Evolutionary conservation across 2,329 filamentous ascomycete species (phyloP), one percentile per base, ranked within the genome.

Genomic region (Aspergillus tubingensis): DNA sequence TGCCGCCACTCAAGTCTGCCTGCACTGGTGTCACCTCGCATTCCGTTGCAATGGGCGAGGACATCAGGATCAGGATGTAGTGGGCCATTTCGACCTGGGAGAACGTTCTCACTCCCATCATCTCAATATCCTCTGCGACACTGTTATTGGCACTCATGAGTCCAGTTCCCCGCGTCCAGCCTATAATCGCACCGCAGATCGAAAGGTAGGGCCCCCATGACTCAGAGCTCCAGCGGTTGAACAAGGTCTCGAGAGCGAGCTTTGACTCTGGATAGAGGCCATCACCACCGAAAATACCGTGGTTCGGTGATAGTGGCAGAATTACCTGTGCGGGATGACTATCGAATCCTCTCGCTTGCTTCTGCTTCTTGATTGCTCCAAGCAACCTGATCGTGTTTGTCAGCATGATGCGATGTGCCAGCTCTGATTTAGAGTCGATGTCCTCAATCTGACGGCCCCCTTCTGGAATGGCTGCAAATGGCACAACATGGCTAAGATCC

Each of bases 211-310:
- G 39, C 4, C 43, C 47, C 58, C 58, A 60, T 3, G 53, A 50
- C 38, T 60, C 58, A 0, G 58, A 60, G 51, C 41, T 38, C 38
- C 54, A 48, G 15, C 58, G 58, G n/a, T 48, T 49, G 17, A 60
- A 41, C 19, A 60, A 11, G 2, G 58, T 32, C 30, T 60, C 53
- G 1, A 60, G 58, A 3, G 32, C 58, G 2, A 54, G 36, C 32
- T 60, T 60, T 3, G 58, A 60, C 53, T 60, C 58, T 8, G 52
- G 48, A 8, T 60, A 60, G 21, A 60, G 47, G 21, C 58, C 58
- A 19, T 60, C 58, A 2, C 58, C 53, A 3, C 58, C 58, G 8
- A 60, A 50, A 19, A 57, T 52, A 8, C 58, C 58, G 15, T 60
- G 58, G 25, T 60, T 60, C 1, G 58, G 58, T 7, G 58, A 60